phyloP scores from a whole-genome alignment of 306 rosid species.

The Heteromeles arbutifolia region DNA sequence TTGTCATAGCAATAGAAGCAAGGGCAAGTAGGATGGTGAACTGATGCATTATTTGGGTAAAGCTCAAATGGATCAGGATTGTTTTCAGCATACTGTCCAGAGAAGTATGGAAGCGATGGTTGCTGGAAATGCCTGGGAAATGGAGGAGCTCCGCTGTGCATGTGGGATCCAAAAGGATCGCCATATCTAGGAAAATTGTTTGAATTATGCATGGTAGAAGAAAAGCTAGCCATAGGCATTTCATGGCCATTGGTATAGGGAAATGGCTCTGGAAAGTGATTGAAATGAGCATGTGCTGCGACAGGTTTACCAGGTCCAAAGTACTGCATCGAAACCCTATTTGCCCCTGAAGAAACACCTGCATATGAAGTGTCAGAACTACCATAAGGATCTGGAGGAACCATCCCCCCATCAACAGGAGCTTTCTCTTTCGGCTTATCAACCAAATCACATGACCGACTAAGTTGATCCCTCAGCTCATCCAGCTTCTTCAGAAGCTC shows the following conservation, averaged over 20 bases:
- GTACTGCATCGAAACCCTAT: constrained; percentile 43
- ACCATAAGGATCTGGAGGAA: constrained; percentile 53
- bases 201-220: constrained; percentile 53
- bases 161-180: constrained; percentile 56
- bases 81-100: constrained; percentile 45
- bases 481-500: constrained; percentile 88
- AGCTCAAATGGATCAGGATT: constrained; percentile 45
- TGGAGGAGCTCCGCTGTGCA: constrained; percentile 39
- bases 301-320: constrained; percentile 44
- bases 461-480: constrained; percentile 75
- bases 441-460: constrained; percentile 55
- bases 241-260: constrained; percentile 56
- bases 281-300: constrained; percentile 48
- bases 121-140: constrained; percentile 43
- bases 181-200: constrained; percentile 52
- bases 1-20: constrained; percentile 68
- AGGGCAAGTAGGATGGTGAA: constrained; percentile 74
- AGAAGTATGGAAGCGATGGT: constrained; percentile 62
- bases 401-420: constrained; percentile 34
- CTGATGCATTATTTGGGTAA: constrained; percentile 41
- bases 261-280: constrained; percentile 46
- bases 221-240: constrained; percentile 36
- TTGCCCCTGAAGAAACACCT: constrained; percentile 42
- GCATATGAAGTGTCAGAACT: constrained; percentile 43
- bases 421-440: constrained; percentile 52